A percentile compares a stretch with the other conserved stretches of the same genome.
Conservation (phyloP, 2,329 filamentous ascomycete species). For the Aureobasidium sp. region DNA sequence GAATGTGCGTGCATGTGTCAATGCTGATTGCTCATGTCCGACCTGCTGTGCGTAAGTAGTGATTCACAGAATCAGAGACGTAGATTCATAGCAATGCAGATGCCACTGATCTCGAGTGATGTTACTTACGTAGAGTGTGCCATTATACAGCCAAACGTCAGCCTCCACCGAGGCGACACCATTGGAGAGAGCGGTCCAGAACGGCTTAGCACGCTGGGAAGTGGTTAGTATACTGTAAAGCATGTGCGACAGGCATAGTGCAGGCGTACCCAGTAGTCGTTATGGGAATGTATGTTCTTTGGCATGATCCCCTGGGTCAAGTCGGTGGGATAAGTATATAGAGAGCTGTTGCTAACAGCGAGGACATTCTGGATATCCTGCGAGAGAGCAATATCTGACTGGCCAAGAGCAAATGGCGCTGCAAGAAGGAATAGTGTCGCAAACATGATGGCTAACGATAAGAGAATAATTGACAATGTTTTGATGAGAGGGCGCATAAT, state of each 20-base stretch:
- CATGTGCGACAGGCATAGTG: too few species aligned
- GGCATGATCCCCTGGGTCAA: constrained; percentile 55
- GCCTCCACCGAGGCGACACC: constrained; percentile 54
- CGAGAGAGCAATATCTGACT: constrained; percentile 35
- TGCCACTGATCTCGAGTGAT: neutral
- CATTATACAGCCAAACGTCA: constrained; percentile 54
- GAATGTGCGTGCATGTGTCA: constrained; percentile 49
- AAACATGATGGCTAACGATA: constrained; percentile 9
- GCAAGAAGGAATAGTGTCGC: neutral
- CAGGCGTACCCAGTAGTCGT: constrained; percentile 48
- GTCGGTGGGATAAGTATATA: constrained; percentile 56
- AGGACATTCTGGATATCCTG: constrained; percentile 50
- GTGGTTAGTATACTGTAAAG: too few species aligned
- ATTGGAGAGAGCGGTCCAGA: constrained; percentile 48
- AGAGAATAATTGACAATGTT: neutral
- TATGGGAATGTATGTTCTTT: constrained; percentile 51
- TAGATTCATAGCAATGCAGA: neutral
- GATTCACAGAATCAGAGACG: too few species aligned
- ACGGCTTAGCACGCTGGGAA: constrained; percentile 32
- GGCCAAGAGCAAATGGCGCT: constrained; percentile 19
- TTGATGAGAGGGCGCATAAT: neutral
- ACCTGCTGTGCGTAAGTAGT: constrained; percentile 33
- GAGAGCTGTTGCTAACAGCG: constrained; percentile 43
- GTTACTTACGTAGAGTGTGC: constrained; percentile 17
- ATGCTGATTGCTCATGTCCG: constrained; percentile 48